Evolutionary conservation across 2,329 filamentous ascomycete genomes (phyloP).

Genomic region (Fusarium dlaminii): DNA sequence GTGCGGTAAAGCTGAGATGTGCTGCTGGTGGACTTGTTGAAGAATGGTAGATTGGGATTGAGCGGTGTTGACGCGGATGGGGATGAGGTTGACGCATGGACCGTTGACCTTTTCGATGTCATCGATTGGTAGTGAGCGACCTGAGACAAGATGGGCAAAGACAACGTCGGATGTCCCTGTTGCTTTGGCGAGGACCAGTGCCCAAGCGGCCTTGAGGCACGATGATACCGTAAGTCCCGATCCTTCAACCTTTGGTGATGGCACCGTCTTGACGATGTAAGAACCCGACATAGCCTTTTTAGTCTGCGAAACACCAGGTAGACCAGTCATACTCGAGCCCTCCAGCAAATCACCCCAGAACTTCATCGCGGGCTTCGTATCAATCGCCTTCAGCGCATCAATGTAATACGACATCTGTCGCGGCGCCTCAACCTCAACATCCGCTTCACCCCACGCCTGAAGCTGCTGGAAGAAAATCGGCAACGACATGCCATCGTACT

Average conservation of each 20-base stretch:
- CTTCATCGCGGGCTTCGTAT: neutral
- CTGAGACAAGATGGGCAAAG: neutral
- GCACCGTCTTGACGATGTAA: neutral
- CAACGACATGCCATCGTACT: neutral
- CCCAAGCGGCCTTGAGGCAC: neutral
- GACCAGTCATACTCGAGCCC: fast-evolving
- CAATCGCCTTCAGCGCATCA: neutral
- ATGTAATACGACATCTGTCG: neutral
- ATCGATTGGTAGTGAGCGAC: neutral
- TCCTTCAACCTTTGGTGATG: neutral
- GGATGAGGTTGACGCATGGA: neutral
- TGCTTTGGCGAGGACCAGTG: neutral
- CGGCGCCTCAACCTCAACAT: neutral
- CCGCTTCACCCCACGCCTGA: neutral
- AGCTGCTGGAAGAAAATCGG: neutral
- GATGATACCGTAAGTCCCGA: neutral
- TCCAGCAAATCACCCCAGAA: neutral
- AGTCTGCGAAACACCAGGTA: fast-evolving
- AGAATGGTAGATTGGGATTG: neutral
- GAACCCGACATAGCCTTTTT: fast-evolving
- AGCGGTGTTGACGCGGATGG: neutral
- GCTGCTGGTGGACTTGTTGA: neutral
- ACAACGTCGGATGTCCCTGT: neutral
- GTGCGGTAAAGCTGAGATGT: neutral
- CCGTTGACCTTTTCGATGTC: neutral